Evolutionary conservation across 352 stramenopile species (phyloP).

Genomic region (Lagenidium giganteum): DNA sequence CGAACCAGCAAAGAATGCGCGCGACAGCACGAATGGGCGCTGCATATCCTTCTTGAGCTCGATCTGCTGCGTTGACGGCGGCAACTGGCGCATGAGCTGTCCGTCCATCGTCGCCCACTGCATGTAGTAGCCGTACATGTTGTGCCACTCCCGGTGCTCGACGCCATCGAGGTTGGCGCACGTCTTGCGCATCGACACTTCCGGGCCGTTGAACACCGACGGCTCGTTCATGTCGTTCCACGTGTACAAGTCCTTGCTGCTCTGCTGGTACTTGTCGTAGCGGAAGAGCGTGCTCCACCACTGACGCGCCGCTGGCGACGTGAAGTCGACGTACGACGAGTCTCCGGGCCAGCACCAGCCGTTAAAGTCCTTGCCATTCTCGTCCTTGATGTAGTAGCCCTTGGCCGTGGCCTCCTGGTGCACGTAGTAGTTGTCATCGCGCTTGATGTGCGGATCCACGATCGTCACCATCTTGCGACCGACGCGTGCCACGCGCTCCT

Average conservation of each 20-base stretch:
- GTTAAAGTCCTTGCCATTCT: conserved; percentile 95
- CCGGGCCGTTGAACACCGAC: conserved; percentile 98
- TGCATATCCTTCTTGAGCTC: conserved; percentile 52
- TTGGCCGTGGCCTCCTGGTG: conserved; percentile 73
- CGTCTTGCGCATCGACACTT: conserved; percentile 98
- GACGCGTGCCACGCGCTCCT: conserved; percentile 85
- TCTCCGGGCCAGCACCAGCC: conserved; percentile 99
- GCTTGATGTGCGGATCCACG: conserved; percentile 99
- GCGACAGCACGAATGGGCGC: conserved; percentile 97
- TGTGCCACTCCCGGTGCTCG: conserved; percentile 99
- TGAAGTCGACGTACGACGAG: conserved; percentile 99
- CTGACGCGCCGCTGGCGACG: conserved; percentile 82
- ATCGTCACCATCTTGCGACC: conserved; percentile 99
- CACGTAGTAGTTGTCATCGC: conserved; percentile 94
- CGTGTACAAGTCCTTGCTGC: conserved; percentile 92
- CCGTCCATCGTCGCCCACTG: conserved; percentile 95
- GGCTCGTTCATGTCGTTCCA: conserved; percentile 99
- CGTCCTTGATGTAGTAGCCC: conserved; percentile 96
- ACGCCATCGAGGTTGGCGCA: conserved; percentile 87
- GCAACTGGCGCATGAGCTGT: conserved; percentile 71
- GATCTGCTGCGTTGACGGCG: conserved; percentile 27
- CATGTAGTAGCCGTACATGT: conserved; percentile 99
- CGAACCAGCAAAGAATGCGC: conserved; percentile 97
- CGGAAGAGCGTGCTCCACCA: conserved; percentile 97
- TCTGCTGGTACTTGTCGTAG: conserved; percentile 93